Base-by-base conservation (phyloP, 176 grass and related monocot genomes). In the Otatea glauca region DNA sequence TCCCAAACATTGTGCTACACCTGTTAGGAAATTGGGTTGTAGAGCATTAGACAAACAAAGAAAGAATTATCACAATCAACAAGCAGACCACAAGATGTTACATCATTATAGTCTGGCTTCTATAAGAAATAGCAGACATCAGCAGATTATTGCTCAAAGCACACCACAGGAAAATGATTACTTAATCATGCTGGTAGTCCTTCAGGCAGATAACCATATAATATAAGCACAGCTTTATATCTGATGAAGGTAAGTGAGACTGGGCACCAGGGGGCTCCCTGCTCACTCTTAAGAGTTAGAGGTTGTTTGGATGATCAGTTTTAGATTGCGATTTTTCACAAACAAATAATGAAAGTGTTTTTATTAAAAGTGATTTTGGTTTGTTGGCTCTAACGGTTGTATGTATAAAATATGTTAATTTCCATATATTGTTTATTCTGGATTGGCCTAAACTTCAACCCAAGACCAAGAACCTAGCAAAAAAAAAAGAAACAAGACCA, bases 1-100 rank as follows among this genome's bases (percentile, higher is more conserved):
- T 47, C 96, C 96, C 61, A 95, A 81, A 87, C 96, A 98, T 64
- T 93, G 91, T 15, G 96, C 91, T 49, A 75, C 91, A 77, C 96
- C 96, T 98, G 88, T 74, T 88, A 54, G 37, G 80, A 85, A 85
- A 58, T 81, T 63, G 23, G 23, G 48, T 60, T 66, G 50, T 32
- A 47, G 41, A 66, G 37, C 44, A 83, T 70, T 58, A 65, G 21
- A 38, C 20, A 64, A 70, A 79, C 63, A 75, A 69, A 51, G 7
- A 65, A 87, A 9, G 56, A 39, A 69, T 4, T 68, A 75, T 55
- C 2, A 66, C 20, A 72, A 78, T 9, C 14, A 72, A 77, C 25
- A 84, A 72, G 18, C 24, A 75, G 48, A 81, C 41, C 25, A 81
- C n/a, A 48, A 35, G 34, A 51, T 56, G 44, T 17, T 81, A 81